A percentile compares a stretch with the other conserved stretches of the same genome.
phyloP scores from a whole-genome alignment of 805 yeast species.

The Sporopachydermia lactativora region DNA sequence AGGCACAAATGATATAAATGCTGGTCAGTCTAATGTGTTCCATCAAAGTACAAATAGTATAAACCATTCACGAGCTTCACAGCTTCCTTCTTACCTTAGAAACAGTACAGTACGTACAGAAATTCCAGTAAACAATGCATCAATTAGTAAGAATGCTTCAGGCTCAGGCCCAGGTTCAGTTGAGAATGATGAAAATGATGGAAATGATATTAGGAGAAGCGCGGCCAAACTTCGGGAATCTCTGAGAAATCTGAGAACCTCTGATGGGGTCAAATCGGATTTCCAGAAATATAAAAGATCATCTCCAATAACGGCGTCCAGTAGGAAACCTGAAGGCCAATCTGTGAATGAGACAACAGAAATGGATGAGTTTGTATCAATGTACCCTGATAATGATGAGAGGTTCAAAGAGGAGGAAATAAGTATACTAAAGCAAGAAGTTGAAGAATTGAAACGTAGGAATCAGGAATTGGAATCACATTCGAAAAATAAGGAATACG shows the following conservation, averaged over 20 bases:
- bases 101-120: neutral
- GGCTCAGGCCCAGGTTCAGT: neutral
- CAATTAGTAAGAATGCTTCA: neutral
- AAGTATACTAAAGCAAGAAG: neutral
- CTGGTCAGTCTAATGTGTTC: neutral
- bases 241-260: too few species aligned
- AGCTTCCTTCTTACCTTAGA: neutral
- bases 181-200: neutral
- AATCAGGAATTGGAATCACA: neutral
- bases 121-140: too few species aligned
- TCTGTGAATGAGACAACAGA: neutral
- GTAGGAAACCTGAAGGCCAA: too few species aligned
- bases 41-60: neutral
- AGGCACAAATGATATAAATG: neutral
- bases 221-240: neutral
- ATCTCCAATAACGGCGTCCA: neutral
- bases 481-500: neutral
- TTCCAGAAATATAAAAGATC: neutral
- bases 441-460: neutral
- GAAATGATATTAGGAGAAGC: too few species aligned
- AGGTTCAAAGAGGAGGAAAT: neutral
- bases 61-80: too few species aligned
- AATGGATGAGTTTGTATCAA: neutral
- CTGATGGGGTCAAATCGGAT: neutral
- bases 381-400: neutral